Base-by-base conservation (phyloP, 1,284 basidiomycete genomes). In the Rhodotorula sp. region DNA sequence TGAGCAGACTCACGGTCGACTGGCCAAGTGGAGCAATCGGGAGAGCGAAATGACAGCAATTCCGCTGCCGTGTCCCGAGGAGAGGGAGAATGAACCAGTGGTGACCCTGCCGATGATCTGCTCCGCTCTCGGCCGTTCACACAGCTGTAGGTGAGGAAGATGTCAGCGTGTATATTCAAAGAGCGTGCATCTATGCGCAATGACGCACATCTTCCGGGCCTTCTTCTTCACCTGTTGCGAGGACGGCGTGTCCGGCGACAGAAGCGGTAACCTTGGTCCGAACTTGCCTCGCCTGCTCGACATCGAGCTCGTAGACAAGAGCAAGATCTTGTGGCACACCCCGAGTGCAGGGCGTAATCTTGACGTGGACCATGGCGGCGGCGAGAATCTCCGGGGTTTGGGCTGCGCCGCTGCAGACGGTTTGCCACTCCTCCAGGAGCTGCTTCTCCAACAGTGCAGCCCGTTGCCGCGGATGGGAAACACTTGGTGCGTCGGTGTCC, bases 101-200 rank as follows among this genome's bases (percentile, higher is more conserved):
- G 91, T 90, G 8, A 93, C 85, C 77, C 90, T 91, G 1, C 93
- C 93, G 62, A 94, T 87, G 29, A 91, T 84, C 1, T 82, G 78
- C 1, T 83, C 81, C 54, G 83, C 76, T 39, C 23, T 47, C 3
- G 76, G 76, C 0, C n/a, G 49, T 1, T 63, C 34, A 56, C 73
- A 72, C n/a, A 73, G 68, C 75, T 76, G 67, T 26, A 5, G 18
- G 12, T 4, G 21, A 43, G 3, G 7, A 16, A n/a, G 1, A 8
- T 14, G 59, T 66, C n/a, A 67, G 43, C n/a, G 18, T 31, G 15
- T 15, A 26, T 5, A 10, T 16, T 1, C 15, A 1, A 5, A n/a
- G 16, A 39, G n/a, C 21, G 31, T 12, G 0, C 2, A 43, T 43
- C 39, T 43, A 14, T 43, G 39, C 39, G 10, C 8, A 10, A 2